Percentiles rank a stretch among this genome's conserved stretches.
phyloP scores from a whole-genome alignment of 2,329 filamentous ascomycete species.

The Aureobasidium sp. region DNA sequence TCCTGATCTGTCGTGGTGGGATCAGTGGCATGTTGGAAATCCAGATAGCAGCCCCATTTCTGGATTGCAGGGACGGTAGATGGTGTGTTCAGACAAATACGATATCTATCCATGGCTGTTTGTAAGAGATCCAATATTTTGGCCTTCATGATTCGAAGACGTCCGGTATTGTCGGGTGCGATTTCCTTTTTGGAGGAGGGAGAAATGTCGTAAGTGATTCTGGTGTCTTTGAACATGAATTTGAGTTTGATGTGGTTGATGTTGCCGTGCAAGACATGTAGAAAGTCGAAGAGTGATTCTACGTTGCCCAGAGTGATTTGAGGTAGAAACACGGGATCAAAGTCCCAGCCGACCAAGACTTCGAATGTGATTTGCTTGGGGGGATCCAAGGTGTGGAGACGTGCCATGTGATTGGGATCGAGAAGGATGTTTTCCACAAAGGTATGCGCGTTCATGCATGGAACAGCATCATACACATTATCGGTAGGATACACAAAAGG shows the following conservation, averaged over 20 bases:
- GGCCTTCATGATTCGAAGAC: neutral
- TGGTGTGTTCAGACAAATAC: neutral
- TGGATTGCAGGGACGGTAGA: neutral
- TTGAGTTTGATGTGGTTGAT: neutral
- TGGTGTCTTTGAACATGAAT: neutral
- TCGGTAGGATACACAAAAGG: neutral
- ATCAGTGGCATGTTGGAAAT: neutral
- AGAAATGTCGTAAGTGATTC: neutral
- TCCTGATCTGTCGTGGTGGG: neutral
- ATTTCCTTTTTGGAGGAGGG: neutral
- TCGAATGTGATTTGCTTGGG: neutral
- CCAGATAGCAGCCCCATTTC: neutral
- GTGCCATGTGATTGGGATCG: neutral
- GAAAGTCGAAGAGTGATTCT: neutral
- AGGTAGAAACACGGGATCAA: neutral
- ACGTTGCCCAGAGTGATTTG: neutral
- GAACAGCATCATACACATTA: neutral
- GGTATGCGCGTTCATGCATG: neutral
- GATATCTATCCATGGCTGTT: neutral
- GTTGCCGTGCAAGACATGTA: neutral
- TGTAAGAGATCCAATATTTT: neutral
- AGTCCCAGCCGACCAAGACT: neutral
- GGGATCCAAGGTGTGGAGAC: neutral
- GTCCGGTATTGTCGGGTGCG: neutral
- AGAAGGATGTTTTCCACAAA: neutral